These are phyloP conservation scores for Hyaloperonospora brassicae DNA, from an alignment of 352 stramenopile species.

Conservation along the genomic window DNA sequence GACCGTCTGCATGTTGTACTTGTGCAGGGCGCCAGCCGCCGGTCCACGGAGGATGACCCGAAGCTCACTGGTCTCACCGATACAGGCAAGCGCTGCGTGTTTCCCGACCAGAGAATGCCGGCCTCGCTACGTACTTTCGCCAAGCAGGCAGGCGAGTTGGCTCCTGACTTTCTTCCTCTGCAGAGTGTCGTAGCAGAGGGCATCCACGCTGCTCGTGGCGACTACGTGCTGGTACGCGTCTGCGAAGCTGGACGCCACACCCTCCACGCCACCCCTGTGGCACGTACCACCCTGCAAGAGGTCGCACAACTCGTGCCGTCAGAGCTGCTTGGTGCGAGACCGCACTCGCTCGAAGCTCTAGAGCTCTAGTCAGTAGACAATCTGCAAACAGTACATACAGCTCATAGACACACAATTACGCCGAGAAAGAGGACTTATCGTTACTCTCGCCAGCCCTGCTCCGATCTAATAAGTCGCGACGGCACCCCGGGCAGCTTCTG, in stretches of 20 bases:
- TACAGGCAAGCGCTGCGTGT: conserved; percentile 87
- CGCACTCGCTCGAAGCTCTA: conserved; percentile 33
- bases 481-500: conserved; percentile 62
- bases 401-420: conserved; percentile 1
- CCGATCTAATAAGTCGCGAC: conserved; percentile 33
- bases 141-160: conserved; percentile 27
- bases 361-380: conserved; percentile 26
- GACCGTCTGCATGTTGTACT: conserved; percentile 92
- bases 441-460: not conserved
- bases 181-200: conserved; percentile 23
- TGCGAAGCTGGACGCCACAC: conserved; percentile 76
- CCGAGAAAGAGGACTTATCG: conserved; percentile 6
- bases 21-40: conserved; percentile 90
- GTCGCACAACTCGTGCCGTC: conserved; percentile 39
- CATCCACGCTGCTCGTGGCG: conserved; percentile 46
- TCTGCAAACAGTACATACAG: conserved; percentile 6
- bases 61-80: conserved; percentile 85
- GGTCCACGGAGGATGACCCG: conserved; percentile 56
- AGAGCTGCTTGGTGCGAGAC: conserved; percentile 50
- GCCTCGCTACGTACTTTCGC: conserved; percentile 41
- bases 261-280: conserved; percentile 71
- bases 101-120: conserved; percentile 50
- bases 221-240: conserved; percentile 81
- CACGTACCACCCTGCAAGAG: conserved; percentile 66
- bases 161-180: conserved; percentile 43